These are phyloP conservation scores for Pichia exigua DNA, from an alignment of 805 yeast genomes.

Conservation along the genomic window DNA sequence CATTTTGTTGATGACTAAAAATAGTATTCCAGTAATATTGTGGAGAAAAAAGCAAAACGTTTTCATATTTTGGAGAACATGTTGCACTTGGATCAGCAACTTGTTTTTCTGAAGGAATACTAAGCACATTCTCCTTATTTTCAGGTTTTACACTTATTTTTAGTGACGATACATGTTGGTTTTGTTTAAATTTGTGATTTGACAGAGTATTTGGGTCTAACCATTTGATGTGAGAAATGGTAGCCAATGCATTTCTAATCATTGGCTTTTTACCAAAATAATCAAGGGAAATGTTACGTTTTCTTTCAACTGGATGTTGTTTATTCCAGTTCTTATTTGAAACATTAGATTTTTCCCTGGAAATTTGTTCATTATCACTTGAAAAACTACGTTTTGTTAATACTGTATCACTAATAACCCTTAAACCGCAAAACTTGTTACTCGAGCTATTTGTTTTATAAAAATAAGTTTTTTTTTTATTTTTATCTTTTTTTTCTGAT, in stretches of 20 bases:
- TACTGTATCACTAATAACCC: constrained; percentile 1
- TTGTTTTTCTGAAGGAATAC: neutral
- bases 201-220: neutral
- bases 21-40: neutral
- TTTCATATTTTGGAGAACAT: no score
- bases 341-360: no score
- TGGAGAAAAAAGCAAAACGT: neutral
- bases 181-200: neutral
- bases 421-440: neutral
- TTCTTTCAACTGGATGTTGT: neutral
- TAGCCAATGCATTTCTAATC: neutral
- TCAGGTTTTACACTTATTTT: neutral
- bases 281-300: neutral
- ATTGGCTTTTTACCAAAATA: neutral
- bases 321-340: neutral
- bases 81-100: neutral
- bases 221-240: neutral
- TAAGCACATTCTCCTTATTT: neutral
- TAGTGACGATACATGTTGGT: neutral
- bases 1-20: neutral
- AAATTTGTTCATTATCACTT: neutral
- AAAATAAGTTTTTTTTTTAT: neutral
- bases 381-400: constrained; percentile 1
- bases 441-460: neutral
- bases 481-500: neutral